phyloP scores from a whole-genome alignment of 805 yeast species.

The Candida boidinii region DNA sequence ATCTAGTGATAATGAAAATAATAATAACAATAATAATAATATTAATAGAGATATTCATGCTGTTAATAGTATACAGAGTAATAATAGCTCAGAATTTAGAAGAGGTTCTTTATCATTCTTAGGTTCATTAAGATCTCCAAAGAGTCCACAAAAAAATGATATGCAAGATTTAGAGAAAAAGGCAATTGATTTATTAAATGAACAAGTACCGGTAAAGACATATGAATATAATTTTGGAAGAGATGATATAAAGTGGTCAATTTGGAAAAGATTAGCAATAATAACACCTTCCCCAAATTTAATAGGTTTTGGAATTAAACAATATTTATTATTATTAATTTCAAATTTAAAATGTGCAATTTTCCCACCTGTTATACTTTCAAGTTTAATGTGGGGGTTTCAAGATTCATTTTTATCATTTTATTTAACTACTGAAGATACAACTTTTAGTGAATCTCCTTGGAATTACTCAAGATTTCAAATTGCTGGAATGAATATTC shows the following conservation, averaged over 20 bases:
- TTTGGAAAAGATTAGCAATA: conserved; percentile 9
- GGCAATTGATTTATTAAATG: conserved; percentile 1
- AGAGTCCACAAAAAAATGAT: too few relatives aligned
- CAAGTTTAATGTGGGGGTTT: conserved; percentile 73
- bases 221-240: conserved; percentile 1
- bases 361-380: conserved; percentile 56
- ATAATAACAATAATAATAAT: too few relatives aligned
- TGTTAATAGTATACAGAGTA: too few relatives aligned
- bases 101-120: too few relatives aligned
- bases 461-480: conserved; percentile 57
- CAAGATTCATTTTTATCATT: conserved; percentile 73
- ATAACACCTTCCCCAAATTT: conserved; percentile 24
- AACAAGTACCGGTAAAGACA: background rate
- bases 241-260: conserved; percentile 10
- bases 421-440: conserved; percentile 67
- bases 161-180: background rate
- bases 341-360: conserved; percentile 46
- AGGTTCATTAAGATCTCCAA: too few relatives aligned
- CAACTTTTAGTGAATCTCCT: conserved; percentile 55
- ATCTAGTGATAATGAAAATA: too few relatives aligned
- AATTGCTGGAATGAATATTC: conserved; percentile 70
- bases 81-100: too few relatives aligned
- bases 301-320: conserved; percentile 57
- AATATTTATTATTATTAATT: conserved; percentile 45
- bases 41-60: too few relatives aligned